Evolutionary conservation across 2,329 filamentous ascomycete species (phyloP).

Genomic region (Aspergillus glaucus): DNA sequence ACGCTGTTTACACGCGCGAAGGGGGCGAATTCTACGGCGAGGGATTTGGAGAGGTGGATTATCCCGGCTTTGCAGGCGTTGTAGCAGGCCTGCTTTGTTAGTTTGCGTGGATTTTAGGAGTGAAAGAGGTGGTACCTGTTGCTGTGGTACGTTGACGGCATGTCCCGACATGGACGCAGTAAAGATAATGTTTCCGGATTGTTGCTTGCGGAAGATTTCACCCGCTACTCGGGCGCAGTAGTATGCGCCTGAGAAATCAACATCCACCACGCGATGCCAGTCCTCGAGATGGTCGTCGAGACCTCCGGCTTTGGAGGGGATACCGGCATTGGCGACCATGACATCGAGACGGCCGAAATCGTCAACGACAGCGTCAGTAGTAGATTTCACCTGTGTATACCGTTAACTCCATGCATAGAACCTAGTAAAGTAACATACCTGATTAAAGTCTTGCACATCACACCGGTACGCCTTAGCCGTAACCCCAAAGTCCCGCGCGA

Average conservation of each 20-base stretch:
- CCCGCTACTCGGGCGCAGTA: conserved; percentile 65
- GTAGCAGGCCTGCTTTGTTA: conserved; percentile 39
- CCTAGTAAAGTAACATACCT: not conserved
- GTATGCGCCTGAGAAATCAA: conserved; percentile 58
- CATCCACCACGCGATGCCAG: conserved; percentile 11
- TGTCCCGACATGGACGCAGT: conserved; percentile 67
- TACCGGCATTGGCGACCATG: conserved; percentile 68
- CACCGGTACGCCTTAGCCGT: conserved; percentile 35
- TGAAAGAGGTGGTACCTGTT: conserved; percentile 39
- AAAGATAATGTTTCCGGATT: conserved; percentile 22
- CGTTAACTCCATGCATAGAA: not conserved
- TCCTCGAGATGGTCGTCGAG: conserved; percentile 11
- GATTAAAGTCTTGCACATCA: conserved; percentile 19
- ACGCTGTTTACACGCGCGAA: conserved; percentile 50
- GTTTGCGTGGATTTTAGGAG: too few relatives aligned
- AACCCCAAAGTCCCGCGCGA: conserved; percentile 27
- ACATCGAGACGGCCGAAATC: conserved; percentile 66
- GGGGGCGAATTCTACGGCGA: conserved; percentile 49
- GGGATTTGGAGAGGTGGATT: conserved; percentile 47
- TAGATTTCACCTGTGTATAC: conserved; percentile 16
- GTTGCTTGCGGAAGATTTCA: conserved; percentile 59
- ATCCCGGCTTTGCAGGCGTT: conserved; percentile 50
- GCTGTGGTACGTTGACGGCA: conserved; percentile 59
- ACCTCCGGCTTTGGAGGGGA: conserved; percentile 48
- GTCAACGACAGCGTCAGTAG: conserved; percentile 25